phyloP scores from a whole-genome alignment of 345 rosid species.

The Pugionium cornutum region DNA sequence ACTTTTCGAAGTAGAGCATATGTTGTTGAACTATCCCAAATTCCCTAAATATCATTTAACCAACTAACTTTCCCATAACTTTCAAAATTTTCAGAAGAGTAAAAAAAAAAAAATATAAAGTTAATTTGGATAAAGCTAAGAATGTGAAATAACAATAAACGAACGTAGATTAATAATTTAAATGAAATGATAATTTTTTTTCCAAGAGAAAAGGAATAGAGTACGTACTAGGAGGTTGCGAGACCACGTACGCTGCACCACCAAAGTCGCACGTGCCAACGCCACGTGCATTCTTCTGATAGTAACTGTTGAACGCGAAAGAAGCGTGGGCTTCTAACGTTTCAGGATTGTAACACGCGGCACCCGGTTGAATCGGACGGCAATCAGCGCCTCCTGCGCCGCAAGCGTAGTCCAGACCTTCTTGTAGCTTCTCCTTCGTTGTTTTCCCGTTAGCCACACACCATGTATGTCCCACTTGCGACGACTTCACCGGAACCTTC shows the following conservation, averaged over 20 bases:
- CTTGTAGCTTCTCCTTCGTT: conserved; percentile 58
- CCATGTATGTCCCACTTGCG: conserved; percentile 67
- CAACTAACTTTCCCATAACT: too few relatives aligned
- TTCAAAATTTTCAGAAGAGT: too few relatives aligned
- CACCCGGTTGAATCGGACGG: conserved; percentile 73
- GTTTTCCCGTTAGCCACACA: conserved; percentile 69
- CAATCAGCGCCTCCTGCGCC: conserved; percentile 96
- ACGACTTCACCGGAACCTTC: conserved; percentile 40
- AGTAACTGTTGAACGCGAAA: conserved; percentile 92
- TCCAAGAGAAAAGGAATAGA: conserved; percentile 14
- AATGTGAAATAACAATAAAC: too few relatives aligned
- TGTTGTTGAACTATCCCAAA: too few relatives aligned
- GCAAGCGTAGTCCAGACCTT: conserved; percentile 77
- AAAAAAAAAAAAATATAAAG: too few relatives aligned
- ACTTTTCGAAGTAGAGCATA: too few relatives aligned
- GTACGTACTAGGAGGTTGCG: conserved; percentile 71
- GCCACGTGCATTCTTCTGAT: conserved; percentile 76
- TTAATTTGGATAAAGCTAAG: not conserved
- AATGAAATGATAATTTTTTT: not conserved
- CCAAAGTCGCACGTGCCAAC: conserved; percentile 78
- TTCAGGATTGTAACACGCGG: conserved; percentile 75
- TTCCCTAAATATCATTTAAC: too few relatives aligned
- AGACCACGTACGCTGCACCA: conserved; percentile 78
- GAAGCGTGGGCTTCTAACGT: conserved; percentile 86
- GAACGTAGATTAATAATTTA: not conserved